Base-by-base conservation (phyloP, 768 basidiomycete species). In the Psilocybe azurescens region DNA sequence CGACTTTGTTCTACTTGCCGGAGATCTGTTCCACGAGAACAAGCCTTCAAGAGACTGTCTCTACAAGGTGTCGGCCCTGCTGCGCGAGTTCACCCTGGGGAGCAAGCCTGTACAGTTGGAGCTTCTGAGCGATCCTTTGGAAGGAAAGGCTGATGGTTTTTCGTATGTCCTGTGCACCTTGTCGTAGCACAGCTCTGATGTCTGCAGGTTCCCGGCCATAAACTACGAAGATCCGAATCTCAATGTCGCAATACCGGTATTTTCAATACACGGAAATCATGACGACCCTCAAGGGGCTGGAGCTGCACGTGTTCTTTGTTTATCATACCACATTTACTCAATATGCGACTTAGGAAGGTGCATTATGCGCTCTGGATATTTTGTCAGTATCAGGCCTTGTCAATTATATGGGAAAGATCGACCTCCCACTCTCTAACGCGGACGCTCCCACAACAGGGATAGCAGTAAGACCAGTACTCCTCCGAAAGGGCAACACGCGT, bases 261-360 rank as follows among this genome's bases (percentile, higher is more conserved):
- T 99, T 77, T 98, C 97, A 0, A 99, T 99, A 55, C 97, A 99
- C 70, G 97, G 97, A 47, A 99, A 99, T 71, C 97, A 99, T 75
- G 97, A 99, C 70, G 97, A 99, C 69, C 97, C 97, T 36, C 97
- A 99, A 77, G 97, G 97, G 18, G 90, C 95, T 20, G 95, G 96
- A 3, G 83, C 91, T 8, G 95, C 95, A 69, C 63, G 93, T 77
- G 3, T 10, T 53, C 39, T 33, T 33, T 51, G 41, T 18, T 53
- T 57, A 3, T 18, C 38, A 38, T 9, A 51, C 52, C 1, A 44
- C 30, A 44, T 6, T 20, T 16, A 1, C 53, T 54, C 41, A 9
- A 18, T 24, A 39, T 46, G 59, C 41, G 14, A n/a, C 51, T 8
- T 65, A 97, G 94, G 91, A 95, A 79, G 97, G 97, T 9, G 97